These are phyloP conservation scores for Globisporangium spiculum DNA, from an alignment of 352 stramenopile species.

Conservation along the genomic window DNA sequence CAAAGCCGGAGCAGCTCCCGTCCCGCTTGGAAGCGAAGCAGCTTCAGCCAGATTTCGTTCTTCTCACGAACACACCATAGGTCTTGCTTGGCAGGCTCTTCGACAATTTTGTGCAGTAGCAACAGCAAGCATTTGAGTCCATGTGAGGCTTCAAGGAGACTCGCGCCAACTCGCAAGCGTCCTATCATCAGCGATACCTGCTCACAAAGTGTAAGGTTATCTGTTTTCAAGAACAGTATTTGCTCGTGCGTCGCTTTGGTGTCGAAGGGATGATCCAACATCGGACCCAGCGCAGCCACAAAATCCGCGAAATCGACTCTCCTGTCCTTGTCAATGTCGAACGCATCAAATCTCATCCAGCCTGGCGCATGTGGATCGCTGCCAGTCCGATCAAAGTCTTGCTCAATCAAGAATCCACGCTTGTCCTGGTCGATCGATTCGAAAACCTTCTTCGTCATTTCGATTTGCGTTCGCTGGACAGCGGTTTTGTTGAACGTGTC, in stretches of 20 bases:
- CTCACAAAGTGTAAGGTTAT: constrained; percentile 38
- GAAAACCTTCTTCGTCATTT: constrained; percentile 47
- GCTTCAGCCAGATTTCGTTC: constrained; percentile 21
- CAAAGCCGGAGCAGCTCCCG: constrained; percentile 34
- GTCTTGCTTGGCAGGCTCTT: constrained; percentile 37
- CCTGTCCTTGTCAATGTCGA: constrained; percentile 50
- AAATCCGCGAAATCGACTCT: constrained; percentile 56
- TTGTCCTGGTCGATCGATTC: constrained; percentile 33
- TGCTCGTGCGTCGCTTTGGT: constrained; percentile 4
- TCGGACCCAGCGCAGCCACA: constrained; percentile 45
- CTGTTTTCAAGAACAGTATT: background rate
- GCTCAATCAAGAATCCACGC: constrained; percentile 32
- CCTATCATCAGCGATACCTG: constrained; percentile 38
- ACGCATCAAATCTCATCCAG: constrained; percentile 47
- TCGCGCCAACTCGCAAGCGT: constrained; percentile 30
- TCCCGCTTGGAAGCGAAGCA: constrained; percentile 23
- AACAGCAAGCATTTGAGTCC: constrained; percentile 31
- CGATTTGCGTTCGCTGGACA: constrained; percentile 40
- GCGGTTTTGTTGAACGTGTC: constrained; percentile 49
- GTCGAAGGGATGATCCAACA: constrained; percentile 55
- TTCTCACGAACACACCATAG: constrained; percentile 32
- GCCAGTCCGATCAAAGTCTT: constrained; percentile 25
- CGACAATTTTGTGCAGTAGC: constrained; percentile 29
- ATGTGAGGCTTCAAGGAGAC: constrained; percentile 15
- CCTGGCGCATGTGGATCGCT: constrained; percentile 17